Conservation (phyloP, 345 rosid genomes). For the thale cress (Arabidopsis thaliana) region TAIR10.1 NC_003074.8:9082501-9083000, state of each 20-base stretch:
- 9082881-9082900: conserved; percentile 68
- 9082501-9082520: conserved; percentile 38
- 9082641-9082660: conserved; percentile 38
- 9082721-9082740: conserved; percentile 41
- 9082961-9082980: conserved; percentile 51
- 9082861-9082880: conserved; percentile 52
- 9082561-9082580: conserved; percentile 42
- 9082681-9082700: too few relatives aligned
- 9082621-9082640: conserved; percentile 50
- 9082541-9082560: conserved; percentile 41
- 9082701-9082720: conserved; percentile 36
- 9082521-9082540: conserved; percentile 39
- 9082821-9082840: conserved; percentile 50
- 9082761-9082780: conserved; percentile 49
- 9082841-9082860: conserved; percentile 52
- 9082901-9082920: conserved; percentile 56
- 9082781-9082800: conserved; percentile 50
- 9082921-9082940: conserved; percentile 44
- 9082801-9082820: conserved; percentile 40
- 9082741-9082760: conserved; percentile 51
- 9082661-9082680: too few relatives aligned
- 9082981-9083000: conserved; percentile 46
- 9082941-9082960: conserved; percentile 48
- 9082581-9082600: conserved; percentile 52
- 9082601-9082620: conserved; percentile 45